Base-by-base conservation (phyloP, 441 rosid species). In the Adansonia rubrostipa region DNA sequence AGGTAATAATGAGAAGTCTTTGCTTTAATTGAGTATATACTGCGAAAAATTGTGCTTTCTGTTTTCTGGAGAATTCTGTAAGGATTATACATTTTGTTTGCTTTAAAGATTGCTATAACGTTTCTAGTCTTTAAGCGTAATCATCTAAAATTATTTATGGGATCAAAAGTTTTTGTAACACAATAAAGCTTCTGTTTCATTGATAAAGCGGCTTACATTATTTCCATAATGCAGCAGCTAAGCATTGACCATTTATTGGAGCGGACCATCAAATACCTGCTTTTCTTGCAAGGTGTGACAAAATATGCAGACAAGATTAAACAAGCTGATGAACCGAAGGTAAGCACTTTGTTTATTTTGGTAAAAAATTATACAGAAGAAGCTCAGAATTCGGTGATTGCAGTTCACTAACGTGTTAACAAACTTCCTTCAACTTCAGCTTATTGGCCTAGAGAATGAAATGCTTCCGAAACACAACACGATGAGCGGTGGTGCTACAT, bases 221-320 rank as follows among this genome's bases (percentile, higher is more conserved):
- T 40, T 68, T 47, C 72, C 65, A 28, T 79, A 73, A 82, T 86
- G 73, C 73, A 73, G 78, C 98, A 94, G 97, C 89, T 92, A 82
- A 92, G 94, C 86, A 96, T 94, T 56, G 99, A 96, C 79, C 84
- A 87, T 72, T 77, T 96, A 86, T 86, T 96, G 86, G 97, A 90
- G 74, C 88, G 85, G 71, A 96, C 98, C 9, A 86, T 93, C 82
- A 92, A 91, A 78, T 89, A 96, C 88, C 86, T 96, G 94, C 84
- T 88, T 80, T 96, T 94, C 91, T 88, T 96, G 91, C 97, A 93
- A 88, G 90, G 93, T 67, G 78, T 93, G 24, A 88, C 91, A 56
- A 93, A 92, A 82, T 84, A 90, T 70, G 94, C 93, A 1, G 96
- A 94, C 80, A 88, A 88, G 87, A 91, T 96, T 73, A 92, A 87